Base-by-base conservation (phyloP, 768 basidiomycete species). In the Auriscalpium microsporum region DNA sequence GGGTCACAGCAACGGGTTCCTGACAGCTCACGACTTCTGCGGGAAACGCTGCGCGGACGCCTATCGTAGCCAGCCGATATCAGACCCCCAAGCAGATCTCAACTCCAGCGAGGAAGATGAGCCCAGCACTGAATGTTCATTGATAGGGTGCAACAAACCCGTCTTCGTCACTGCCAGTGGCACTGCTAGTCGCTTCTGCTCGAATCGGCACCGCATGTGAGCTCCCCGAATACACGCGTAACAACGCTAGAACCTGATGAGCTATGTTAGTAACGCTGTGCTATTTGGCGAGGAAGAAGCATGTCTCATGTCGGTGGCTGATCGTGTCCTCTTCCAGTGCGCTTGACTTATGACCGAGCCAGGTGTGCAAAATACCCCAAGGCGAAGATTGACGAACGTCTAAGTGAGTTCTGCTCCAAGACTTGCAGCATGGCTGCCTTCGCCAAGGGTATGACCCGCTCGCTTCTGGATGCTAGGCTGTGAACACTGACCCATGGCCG, bases 361-460 rank as follows among this genome's bases (percentile, higher is more conserved):
- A 66, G 65, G 10, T 66, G 65, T 17, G 44, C 19, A 23, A 33
- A 55, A 46, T 53, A 46, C 48, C 64, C 65, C 7, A 62, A 62
- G 16, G 50, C 53, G 35, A 34, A 50, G 7, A 35, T 65, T 11
- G 58, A 62, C 16, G 58, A 57, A n/a, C 56, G 56, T 17, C 38
- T 48, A 42, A 62, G 61, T 40, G 64, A 66, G 38, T 66, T 66
- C 36, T 66, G 65, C 40, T 66, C 65, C 8, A 58, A 45, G 35
- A 52, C 14, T 10, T 66, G 65, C 42, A 54, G 56, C 14, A 40
- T 52, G 8, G 37, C 51, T 28, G 58, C 57, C 1, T 47, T 62
- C 13, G 45, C 38, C 16, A 48, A 36, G 28, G 33, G 53, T 55
- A 42, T 61, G 65, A 36, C 28, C 28, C 7, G 28, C 28, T 28